Evolutionary conservation across 2,329 filamentous ascomycete genomes (phyloP), one percentile per base, ranked within the genome.

Genomic region (Hypoxylon sp.): DNA sequence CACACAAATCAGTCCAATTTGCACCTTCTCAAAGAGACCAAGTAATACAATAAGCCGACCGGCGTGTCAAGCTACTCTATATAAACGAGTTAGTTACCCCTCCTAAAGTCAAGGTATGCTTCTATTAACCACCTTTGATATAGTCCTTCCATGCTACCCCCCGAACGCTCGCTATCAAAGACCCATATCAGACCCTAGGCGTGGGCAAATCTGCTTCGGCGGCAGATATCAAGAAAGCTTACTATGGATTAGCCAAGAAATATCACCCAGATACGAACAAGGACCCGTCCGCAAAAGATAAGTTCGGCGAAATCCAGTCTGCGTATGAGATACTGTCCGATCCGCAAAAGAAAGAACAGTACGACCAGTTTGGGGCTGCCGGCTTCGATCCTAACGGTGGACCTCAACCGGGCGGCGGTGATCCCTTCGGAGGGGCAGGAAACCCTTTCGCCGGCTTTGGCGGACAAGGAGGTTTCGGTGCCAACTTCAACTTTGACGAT

Each of bases 261-360:
- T 99, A 89, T 79, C 96, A 99, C 76, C 96, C 96, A 7, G 96
- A 99, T 79, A 98, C 96, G 37, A 99, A 98, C 85, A 98, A 98
- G 80, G 96, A 98, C 74, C 80, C 93, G 2, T 87, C 85, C n/a
- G 94, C 96, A 37, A 98, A 98, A 79, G 96, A 98, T 75, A 95
- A 92, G 76, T 99, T 99, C 76, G 88, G 91, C 70, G 95, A 98
- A 74, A 93, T 97, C 60, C 96, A 99, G 80, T 89, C 92, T 32
- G 93, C 96, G 24, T 99, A 99, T 81, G 96, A 99, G 80, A 86
- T 98, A 46, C 85, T 99, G 6, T 97, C 93, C 51, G 96, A 99
- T 78, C 87, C 94, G 3, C 91, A 97, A 81, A 99, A 98, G 87
- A 93, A 91, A 79, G 91, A 97, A 77, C 92, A 94, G 65, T 99